Conservation (phyloP, 176 grass and related monocot species). For the Bromus sterilis region DNA sequence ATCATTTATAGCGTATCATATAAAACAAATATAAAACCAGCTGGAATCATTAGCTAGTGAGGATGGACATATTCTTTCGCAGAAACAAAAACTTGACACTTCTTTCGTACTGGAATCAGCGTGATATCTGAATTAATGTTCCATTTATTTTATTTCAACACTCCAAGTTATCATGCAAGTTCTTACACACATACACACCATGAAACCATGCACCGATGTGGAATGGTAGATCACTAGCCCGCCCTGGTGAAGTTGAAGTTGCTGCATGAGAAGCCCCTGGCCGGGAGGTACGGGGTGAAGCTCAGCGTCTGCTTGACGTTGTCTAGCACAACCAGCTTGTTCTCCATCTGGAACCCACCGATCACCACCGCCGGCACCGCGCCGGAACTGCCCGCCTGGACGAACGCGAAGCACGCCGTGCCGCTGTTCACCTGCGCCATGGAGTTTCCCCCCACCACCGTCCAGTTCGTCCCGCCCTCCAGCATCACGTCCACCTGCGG, state of each 20-base stretch:
- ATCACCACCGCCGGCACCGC: constrained; percentile 20
- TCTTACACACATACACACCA: not conserved
- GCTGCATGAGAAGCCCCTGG: constrained; percentile 23
- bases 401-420: constrained; percentile 47
- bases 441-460: constrained; percentile 40
- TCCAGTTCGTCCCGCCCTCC: constrained; percentile 32
- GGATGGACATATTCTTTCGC: too few relatives aligned
- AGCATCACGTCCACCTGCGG: constrained; percentile 43
- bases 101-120: too few relatives aligned
- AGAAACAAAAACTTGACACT: too few relatives aligned
- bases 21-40: too few relatives aligned
- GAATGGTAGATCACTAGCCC: not conserved
- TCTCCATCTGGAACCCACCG: constrained; percentile 66
- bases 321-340: constrained; percentile 52
- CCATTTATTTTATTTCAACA: not conserved
- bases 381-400: not conserved
- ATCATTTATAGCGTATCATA: too few relatives aligned
- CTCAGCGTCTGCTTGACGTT: constrained; percentile 21
- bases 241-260: constrained; percentile 48
- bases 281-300: constrained; percentile 13
- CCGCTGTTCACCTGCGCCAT: constrained; percentile 26
- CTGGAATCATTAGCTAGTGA: too few relatives aligned
- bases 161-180: too few relatives aligned
- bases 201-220: not conserved
- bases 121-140: not conserved